Conservation (phyloP, 305 asterid species). For the Lippia alba region DNA sequence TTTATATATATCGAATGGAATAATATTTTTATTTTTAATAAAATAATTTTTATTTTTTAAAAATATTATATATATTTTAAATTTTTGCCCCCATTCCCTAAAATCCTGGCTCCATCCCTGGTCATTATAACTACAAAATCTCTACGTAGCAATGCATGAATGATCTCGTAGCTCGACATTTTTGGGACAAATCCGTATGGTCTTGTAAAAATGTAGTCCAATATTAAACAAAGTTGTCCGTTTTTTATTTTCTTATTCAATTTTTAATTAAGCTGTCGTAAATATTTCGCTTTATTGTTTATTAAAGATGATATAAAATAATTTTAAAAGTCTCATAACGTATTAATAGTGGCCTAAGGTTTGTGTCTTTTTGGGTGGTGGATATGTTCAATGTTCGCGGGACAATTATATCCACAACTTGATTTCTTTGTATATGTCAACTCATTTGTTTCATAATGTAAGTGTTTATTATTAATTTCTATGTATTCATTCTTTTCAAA, state of each 20-base stretch:
- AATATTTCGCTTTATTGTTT: conserved; percentile 15
- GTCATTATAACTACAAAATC: conserved; percentile 3
- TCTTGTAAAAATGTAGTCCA: conserved; percentile 18
- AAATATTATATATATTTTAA: no score
- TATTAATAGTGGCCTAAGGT: neutral
- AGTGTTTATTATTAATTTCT: no score
- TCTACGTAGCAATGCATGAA: conserved; percentile 8
- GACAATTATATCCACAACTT: neutral
- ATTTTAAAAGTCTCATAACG: neutral
- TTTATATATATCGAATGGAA: no score
- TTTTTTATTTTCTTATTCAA: neutral
- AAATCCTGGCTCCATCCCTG: no score
- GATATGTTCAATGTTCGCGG: neutral
- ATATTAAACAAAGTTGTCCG: neutral
- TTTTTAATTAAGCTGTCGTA: conserved; percentile 10
- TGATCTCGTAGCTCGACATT: conserved; percentile 16
- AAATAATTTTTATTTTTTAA: no score
- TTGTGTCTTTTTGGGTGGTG: conserved; percentile 10
- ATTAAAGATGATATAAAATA: conserved; percentile 6
- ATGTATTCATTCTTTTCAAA: no score
- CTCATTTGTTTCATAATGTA: no score
- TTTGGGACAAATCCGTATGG: conserved; percentile 37
- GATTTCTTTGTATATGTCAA: no score
- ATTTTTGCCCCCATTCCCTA: no score
- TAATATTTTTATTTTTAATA: no score